Percentiles rank a stretch among this genome's conserved stretches.
Conservation (phyloP, 208 protist species). For the Crithidia bombi region DNA sequence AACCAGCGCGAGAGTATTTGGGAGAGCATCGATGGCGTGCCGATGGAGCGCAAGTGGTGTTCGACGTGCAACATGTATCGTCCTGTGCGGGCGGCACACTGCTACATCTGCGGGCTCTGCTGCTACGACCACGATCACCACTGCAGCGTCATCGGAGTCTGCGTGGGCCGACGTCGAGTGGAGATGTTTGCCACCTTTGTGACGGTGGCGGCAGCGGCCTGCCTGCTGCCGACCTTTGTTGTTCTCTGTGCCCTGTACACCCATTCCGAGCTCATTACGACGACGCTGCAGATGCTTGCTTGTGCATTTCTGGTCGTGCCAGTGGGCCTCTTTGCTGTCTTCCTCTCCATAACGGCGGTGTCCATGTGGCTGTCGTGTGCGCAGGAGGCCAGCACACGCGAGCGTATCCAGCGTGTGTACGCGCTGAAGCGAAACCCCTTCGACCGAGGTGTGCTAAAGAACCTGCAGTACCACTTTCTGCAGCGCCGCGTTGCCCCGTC, state of each 20-base stretch:
- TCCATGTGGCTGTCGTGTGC: slow-evolving; percentile 45
- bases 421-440: slow-evolving; percentile 72
- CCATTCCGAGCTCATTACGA: slow-evolving; percentile 33
- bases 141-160: slow-evolving; percentile 84
- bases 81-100: slow-evolving; percentile 87
- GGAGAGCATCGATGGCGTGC: slow-evolving; percentile 72
- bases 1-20: slow-evolving; percentile 70
- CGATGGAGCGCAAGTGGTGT: slow-evolving; percentile 92
- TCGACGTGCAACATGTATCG: slow-evolving; percentile 85
- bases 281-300: slow-evolving; percentile 14
- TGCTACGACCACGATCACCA: slow-evolving; percentile 91
- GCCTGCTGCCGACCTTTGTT: slow-evolving; percentile 37
- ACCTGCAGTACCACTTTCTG: slow-evolving; percentile 57
- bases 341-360: slow-evolving; percentile 34
- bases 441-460: slow-evolving; percentile 51
- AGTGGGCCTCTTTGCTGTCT: slow-evolving; percentile 22
- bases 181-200: slow-evolving; percentile 73
- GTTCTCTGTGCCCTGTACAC: slow-evolving; percentile 34
- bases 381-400: slow-evolving; percentile 62
- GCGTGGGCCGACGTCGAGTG: slow-evolving; percentile 77
- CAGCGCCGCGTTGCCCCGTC: slow-evolving; percentile 41
- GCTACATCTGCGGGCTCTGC: slow-evolving; percentile 90
- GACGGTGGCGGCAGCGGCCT: slow-evolving; percentile 29
- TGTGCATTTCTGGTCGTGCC: slow-evolving; percentile 15
- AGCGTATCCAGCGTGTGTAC: slow-evolving; percentile 78